Conservation (phyloP, 2,329 filamentous ascomycete species). For the Aspergillus aculeatus region DNA sequence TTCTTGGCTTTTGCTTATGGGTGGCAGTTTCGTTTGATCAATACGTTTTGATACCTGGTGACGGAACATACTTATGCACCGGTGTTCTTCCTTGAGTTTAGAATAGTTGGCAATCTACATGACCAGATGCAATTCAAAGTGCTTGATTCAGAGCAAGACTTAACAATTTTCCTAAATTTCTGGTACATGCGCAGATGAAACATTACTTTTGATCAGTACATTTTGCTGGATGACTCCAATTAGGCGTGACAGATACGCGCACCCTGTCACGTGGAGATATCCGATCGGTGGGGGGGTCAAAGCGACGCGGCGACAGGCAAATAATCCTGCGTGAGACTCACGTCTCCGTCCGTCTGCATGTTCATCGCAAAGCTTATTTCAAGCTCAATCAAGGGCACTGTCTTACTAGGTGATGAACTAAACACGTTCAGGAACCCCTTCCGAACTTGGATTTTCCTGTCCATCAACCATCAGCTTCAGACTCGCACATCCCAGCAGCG, state of each 20-base stretch:
- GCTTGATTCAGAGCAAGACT: not conserved
- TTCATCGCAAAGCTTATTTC: not conserved
- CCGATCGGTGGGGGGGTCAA: not conserved
- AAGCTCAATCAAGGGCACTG: not conserved
- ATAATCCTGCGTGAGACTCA: not conserved
- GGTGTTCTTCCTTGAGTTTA: slow-evolving; percentile 7
- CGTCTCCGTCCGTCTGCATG: not conserved
- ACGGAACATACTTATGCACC: not conserved
- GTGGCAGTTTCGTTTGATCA: slow-evolving; percentile 10
- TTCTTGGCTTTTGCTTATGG: not conserved
- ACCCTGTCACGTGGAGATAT: slow-evolving; percentile 7
- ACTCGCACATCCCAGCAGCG: not conserved
- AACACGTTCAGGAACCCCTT: too few species aligned
- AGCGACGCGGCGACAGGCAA: not conserved
- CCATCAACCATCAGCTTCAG: not conserved
- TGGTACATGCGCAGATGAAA: too few species aligned
- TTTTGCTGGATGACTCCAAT: not conserved
- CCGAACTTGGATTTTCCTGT: not conserved
- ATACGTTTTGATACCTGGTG: not conserved
- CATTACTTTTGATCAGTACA: not conserved
- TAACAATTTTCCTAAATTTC: not conserved
- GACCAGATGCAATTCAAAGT: not conserved
- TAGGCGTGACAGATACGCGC: slow-evolving; percentile 6
- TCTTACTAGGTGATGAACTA: too few species aligned
- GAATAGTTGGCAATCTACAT: slow-evolving; percentile 9